phyloP scores from a whole-genome alignment of 2,329 filamentous ascomycete genomes.

The Aspergillus brunneoviolaceus region DNA sequence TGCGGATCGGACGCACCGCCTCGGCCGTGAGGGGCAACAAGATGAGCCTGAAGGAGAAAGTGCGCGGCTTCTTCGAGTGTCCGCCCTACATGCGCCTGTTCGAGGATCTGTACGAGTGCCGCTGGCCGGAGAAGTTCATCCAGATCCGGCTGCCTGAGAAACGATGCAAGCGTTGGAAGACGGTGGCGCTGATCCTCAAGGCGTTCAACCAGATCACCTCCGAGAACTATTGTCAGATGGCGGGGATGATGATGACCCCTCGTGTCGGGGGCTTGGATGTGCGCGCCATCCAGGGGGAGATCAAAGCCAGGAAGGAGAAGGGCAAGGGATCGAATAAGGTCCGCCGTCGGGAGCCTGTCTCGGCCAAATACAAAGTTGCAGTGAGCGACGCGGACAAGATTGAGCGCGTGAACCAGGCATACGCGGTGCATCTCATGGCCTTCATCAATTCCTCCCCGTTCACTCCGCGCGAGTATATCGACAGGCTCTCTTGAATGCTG shows the following conservation, averaged over 20 bases:
- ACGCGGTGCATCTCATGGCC: constrained; percentile 1
- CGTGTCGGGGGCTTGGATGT: constrained; percentile 27
- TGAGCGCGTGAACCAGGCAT: constrained; percentile 1
- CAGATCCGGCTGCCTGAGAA: constrained; percentile 26
- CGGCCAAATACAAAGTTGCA: background rate
- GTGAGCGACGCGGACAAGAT: background rate
- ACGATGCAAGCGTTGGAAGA: constrained; percentile 27
- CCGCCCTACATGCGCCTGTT: constrained; percentile 21
- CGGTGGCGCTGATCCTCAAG: constrained; percentile 28
- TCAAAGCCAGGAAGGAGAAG: constrained; percentile 7
- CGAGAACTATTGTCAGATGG: constrained; percentile 24
- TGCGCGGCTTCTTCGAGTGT: constrained; percentile 20
- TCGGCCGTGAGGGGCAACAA: constrained; percentile 16
- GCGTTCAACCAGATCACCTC: constrained; percentile 26
- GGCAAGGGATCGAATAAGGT: background rate
- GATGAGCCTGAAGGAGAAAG: constrained; percentile 21
- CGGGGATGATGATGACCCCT: constrained; percentile 14
- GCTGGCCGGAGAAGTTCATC: constrained; percentile 20
- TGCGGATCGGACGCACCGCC: constrained; percentile 18
- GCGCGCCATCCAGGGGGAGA: constrained; percentile 17
- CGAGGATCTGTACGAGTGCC: constrained; percentile 19
- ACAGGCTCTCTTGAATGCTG: background rate
- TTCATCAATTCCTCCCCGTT: constrained; percentile 3
- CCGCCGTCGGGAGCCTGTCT: background rate
- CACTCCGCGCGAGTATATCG: background rate